Evolutionary conservation across 2,329 filamentous ascomycete species (phyloP).

Genomic region (Diaporthe citriasiana): DNA sequence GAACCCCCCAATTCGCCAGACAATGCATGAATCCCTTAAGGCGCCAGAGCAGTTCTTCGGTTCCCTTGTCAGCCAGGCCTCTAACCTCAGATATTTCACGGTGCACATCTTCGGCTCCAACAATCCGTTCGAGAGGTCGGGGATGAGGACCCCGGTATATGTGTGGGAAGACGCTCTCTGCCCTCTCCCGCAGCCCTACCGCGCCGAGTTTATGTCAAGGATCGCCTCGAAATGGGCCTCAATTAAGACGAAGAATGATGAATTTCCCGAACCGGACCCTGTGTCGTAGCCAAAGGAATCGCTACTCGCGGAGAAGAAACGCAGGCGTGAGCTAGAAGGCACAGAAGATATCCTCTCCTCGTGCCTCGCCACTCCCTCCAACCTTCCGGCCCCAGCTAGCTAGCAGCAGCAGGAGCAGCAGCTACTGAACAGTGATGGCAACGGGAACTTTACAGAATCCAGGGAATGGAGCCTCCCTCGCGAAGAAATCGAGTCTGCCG

Average conservation of each 20-base stretch:
- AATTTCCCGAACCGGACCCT: not conserved
- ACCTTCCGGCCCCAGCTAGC: not conserved
- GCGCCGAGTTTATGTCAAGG: not conserved
- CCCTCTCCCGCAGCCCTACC: not conserved
- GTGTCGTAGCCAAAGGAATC: not conserved
- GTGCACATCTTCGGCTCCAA: not conserved
- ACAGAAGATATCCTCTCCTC: not conserved
- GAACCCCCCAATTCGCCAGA: not conserved
- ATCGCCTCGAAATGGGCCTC: not conserved
- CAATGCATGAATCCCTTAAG: not conserved
- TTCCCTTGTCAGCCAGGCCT: not conserved
- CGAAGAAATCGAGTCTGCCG: not conserved
- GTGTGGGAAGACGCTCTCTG: not conserved
- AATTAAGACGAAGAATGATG: not conserved
- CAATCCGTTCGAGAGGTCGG: not conserved
- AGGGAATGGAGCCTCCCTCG: not conserved
- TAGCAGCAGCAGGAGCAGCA: not conserved
- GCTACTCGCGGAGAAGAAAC: not conserved
- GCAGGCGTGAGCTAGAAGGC: not conserved
- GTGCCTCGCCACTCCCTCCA: not conserved
- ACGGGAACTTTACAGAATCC: accelerated
- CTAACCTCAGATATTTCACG: not conserved
- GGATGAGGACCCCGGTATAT: not conserved
- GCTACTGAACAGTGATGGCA: not conserved
- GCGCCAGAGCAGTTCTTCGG: not conserved